These are phyloP conservation scores for Populus deltoides DNA, from an alignment of 345 rosid genomes.

Conservation along the genomic window DNA sequence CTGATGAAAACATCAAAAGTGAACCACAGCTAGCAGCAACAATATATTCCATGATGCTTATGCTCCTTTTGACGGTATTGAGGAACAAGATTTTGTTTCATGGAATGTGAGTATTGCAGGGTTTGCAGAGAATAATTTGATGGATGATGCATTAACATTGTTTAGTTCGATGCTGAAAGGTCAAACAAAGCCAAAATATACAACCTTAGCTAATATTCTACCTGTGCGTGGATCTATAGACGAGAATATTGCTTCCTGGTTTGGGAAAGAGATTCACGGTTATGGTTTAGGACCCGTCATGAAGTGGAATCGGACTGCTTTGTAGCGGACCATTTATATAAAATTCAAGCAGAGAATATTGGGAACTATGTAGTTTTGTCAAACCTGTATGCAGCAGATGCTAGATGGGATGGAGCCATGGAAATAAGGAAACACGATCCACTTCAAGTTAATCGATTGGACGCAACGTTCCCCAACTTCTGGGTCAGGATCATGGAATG, in stretches of 20 bases:
- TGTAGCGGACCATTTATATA: slow-evolving; percentile 59
- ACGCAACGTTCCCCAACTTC: background rate
- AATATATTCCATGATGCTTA: slow-evolving; percentile 41
- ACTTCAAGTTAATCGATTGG: background rate
- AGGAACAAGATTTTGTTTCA: slow-evolving; percentile 70
- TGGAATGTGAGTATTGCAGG: slow-evolving; percentile 93
- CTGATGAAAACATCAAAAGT: background rate
- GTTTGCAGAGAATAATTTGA: slow-evolving; percentile 60
- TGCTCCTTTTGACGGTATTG: slow-evolving; percentile 51
- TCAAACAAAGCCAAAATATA: slow-evolving; percentile 49
- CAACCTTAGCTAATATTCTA: slow-evolving; percentile 55
- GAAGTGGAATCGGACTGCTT: slow-evolving; percentile 57
- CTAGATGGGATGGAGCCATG: slow-evolving; percentile 71
- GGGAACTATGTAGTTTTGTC: slow-evolving; percentile 76
- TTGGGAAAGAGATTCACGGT: slow-evolving; percentile 67
- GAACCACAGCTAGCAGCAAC: background rate
- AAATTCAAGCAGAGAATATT: slow-evolving; percentile 48
- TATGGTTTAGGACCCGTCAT: slow-evolving; percentile 57
- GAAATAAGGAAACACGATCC: slow-evolving; percentile 53
- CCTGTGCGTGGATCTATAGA: slow-evolving; percentile 59
- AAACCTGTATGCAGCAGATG: slow-evolving; percentile 83
- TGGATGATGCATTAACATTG: slow-evolving; percentile 46
- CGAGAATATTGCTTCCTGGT: slow-evolving; percentile 30
- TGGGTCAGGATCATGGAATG: background rate
- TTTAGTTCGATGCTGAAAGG: slow-evolving; percentile 59